Conservation (phyloP, 2,329 filamentous ascomycete species). For the Arthroderma uncinatum region DNA sequence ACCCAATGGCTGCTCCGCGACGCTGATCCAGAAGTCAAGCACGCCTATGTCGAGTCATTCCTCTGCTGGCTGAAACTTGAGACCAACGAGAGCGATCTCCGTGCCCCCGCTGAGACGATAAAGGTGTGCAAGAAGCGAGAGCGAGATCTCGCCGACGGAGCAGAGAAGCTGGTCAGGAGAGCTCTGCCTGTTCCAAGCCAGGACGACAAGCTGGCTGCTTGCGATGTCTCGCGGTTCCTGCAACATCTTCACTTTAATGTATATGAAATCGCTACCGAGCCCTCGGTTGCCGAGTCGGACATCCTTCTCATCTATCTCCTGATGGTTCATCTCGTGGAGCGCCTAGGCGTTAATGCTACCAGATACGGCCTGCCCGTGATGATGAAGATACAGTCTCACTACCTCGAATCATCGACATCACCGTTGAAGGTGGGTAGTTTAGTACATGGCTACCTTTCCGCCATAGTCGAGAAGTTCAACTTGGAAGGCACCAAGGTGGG, state of each 20-base stretch:
- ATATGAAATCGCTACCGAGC: conserved; percentile 78
- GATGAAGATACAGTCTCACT: conserved; percentile 75
- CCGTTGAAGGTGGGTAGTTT: conserved; percentile 74
- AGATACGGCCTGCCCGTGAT: conserved; percentile 79
- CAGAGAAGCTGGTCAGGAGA: conserved; percentile 43
- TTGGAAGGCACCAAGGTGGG: conserved; percentile 61
- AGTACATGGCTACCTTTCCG: conserved; percentile 82
- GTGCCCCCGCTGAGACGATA: conserved; percentile 47
- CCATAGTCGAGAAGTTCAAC: conserved; percentile 63
- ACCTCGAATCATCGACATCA: conserved; percentile 46
- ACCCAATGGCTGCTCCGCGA: conserved; percentile 88
- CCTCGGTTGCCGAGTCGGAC: conserved; percentile 59
- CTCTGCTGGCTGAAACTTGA: conserved; percentile 77
- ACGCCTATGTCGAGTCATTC: conserved; percentile 74
- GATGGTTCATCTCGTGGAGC: conserved; percentile 59
- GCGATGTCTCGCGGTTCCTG: conserved; percentile 57
- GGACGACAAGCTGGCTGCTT: conserved; percentile 45
- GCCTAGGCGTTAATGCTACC: conserved; percentile 70
- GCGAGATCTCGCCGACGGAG: conserved; percentile 31
- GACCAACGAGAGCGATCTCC: conserved; percentile 55
- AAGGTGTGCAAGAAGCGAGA: conserved; percentile 36
- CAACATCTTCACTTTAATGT: conserved; percentile 72
- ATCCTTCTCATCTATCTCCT: conserved; percentile 67
- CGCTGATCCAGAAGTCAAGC: conserved; percentile 62
- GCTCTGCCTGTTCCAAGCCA: conserved; percentile 58